A percentile compares a stretch with the other conserved stretches of the same genome.
phyloP scores from a whole-genome alignment of 164 flowering plant genomes.

The Aristolochia fimbriata region DNA sequence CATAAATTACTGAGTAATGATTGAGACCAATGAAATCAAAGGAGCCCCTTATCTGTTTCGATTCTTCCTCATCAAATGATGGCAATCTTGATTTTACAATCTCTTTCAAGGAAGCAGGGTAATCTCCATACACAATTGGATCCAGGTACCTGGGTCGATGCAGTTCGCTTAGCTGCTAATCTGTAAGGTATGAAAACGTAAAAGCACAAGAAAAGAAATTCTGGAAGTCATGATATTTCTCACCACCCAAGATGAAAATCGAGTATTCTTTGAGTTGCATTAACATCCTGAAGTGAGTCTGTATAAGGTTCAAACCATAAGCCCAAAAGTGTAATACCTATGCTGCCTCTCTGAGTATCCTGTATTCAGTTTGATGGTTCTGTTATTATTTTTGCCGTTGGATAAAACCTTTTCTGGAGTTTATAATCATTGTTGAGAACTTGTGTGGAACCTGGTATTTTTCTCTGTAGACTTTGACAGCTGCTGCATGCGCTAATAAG shows the following conservation, averaged over 20 bases:
- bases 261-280: constrained; percentile 8
- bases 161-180: no score
- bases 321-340: constrained; percentile 10
- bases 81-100: constrained; percentile 14
- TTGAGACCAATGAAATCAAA: constrained; percentile 16
- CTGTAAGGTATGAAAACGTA: background rate
- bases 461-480: constrained; percentile 8
- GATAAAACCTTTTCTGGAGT: no score
- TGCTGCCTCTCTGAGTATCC: constrained; percentile 5
- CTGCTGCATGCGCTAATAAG: constrained; percentile 12
- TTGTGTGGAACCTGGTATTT: constrained; percentile 10
- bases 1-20: constrained; percentile 6
- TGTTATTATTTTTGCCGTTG: no score
- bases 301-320: constrained; percentile 11
- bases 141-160: constrained; percentile 10
- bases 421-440: background rate
- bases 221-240: background rate
- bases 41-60: constrained; percentile 8
- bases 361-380: no score
- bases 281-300: constrained; percentile 6
- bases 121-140: constrained; percentile 12
- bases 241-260: constrained; percentile 15
- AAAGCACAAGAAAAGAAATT: background rate
- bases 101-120: constrained; percentile 12
- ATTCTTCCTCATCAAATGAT: constrained; percentile 1